These are phyloP conservation scores for Citrullus amarus DNA, from an alignment of 306 rosid genomes.

Conservation along the genomic window DNA sequence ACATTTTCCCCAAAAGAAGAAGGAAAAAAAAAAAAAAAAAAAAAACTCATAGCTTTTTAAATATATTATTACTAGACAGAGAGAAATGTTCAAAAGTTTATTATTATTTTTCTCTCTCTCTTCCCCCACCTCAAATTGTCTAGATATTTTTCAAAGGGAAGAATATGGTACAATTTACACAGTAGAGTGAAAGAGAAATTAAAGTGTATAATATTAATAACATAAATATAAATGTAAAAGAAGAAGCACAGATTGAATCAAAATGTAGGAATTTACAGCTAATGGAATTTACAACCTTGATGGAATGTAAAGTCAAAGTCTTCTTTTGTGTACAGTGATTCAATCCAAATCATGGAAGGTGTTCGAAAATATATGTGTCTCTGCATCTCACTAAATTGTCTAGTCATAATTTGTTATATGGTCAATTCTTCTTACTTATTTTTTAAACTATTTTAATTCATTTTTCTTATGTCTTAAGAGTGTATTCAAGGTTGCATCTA, in stretches of 20 bases:
- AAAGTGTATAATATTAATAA: not conserved
- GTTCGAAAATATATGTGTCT: not conserved
- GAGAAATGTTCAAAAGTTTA: not conserved
- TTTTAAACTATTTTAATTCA: too few species aligned
- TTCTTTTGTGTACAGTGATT: not conserved
- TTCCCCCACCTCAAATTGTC: not conserved
- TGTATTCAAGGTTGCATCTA: too few species aligned
- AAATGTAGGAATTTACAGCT: too few species aligned
- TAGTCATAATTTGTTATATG: too few species aligned
- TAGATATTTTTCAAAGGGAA: not conserved
- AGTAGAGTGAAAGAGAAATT: not conserved
- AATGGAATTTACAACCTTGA: too few species aligned
- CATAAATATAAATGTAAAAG: not conserved
- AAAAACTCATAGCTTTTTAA: not conserved
- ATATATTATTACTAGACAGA: not conserved
- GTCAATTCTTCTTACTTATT: too few species aligned
- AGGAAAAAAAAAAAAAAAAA: not conserved
- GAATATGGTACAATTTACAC: not conserved
- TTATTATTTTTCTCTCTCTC: not conserved
- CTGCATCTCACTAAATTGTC: too few species aligned
- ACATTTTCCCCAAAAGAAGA: too few species aligned
- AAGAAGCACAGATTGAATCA: not conserved
- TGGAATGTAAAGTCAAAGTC: not conserved
- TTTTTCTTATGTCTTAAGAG: too few species aligned
- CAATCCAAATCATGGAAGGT: not conserved